These are phyloP conservation scores for Candida labiduridarum DNA, from an alignment of 1,139 yeast genomes.

Conservation along the genomic window DNA sequence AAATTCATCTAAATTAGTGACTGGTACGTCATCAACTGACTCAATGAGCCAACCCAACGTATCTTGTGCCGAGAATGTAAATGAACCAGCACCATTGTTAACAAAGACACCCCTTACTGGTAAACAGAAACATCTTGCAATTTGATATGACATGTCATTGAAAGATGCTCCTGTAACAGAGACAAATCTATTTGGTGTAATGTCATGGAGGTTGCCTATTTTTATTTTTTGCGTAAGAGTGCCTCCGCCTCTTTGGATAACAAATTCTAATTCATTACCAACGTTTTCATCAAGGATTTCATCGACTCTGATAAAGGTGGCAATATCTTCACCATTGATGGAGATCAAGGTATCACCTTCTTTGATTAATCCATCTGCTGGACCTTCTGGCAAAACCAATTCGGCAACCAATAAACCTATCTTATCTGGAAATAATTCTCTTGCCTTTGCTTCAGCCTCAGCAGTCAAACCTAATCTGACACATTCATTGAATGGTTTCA, in stretches of 20 bases:
- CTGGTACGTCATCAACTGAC: conserved; percentile 72
- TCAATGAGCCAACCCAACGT: conserved; percentile 73
- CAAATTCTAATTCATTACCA: conserved; percentile 58
- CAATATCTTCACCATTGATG: conserved; percentile 64
- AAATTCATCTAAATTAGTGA: conserved; percentile 72
- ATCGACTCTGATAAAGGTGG: conserved; percentile 81
- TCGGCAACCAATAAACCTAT: conserved; percentile 88
- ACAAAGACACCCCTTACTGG: conserved; percentile 85
- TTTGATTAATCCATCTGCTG: conserved; percentile 70
- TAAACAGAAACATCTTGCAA: conserved; percentile 81
- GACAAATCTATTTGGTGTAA: conserved; percentile 80
- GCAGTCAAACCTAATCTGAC: conserved; percentile 79
- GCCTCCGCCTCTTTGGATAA: conserved; percentile 74
- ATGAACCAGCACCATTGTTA: conserved; percentile 78
- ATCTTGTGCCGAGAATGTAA: conserved; percentile 62
- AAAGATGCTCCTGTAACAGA: conserved; percentile 87
- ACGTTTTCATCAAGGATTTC: conserved; percentile 76
- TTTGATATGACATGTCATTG: conserved; percentile 82
- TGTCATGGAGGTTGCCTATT: conserved; percentile 76
- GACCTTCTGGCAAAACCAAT: conserved; percentile 83
- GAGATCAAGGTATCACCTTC: conserved; percentile 88
- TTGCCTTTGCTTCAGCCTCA: conserved; percentile 71
- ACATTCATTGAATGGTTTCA: conserved; percentile 90
- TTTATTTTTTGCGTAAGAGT: conserved; percentile 51
- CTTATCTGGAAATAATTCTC: conserved; percentile 69